phyloP scores from a whole-genome alignment of 257 asterid genomes.

The Nicotiana otophora region DNA sequence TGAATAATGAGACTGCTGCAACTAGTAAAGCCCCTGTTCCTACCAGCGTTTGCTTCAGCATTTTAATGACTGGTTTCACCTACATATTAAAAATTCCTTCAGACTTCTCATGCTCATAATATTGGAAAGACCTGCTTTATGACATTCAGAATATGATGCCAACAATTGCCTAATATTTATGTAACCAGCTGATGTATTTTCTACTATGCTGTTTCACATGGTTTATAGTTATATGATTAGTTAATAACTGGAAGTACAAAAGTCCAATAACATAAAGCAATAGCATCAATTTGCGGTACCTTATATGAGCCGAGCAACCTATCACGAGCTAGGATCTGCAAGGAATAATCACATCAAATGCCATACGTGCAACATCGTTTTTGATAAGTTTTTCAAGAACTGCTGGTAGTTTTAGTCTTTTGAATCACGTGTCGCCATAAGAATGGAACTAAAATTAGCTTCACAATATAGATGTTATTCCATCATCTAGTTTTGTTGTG shows the following conservation, averaged over 20 bases:
- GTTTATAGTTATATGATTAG: background rate
- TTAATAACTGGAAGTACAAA: background rate
- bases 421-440: background rate
- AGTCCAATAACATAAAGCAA: conserved; percentile 5
- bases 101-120: background rate
- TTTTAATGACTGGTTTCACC: conserved; percentile 85
- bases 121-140: background rate
- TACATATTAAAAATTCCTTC: conserved; percentile 22
- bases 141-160: background rate
- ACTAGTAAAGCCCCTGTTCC: conserved; percentile 85
- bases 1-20: conserved; percentile 55
- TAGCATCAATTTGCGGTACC: conserved; percentile 36
- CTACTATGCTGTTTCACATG: background rate
- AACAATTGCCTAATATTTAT: background rate
- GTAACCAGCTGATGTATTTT: background rate
- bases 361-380: background rate
- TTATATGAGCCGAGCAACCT: conserved; percentile 75
- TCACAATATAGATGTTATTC: background rate
- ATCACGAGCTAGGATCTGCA: conserved; percentile 88
- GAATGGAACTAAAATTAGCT: background rate
- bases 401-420: background rate
- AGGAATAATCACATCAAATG: background rate
- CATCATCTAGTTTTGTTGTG: background rate
- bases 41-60: conserved; percentile 85
- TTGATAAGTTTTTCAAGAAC: background rate